phyloP scores from a whole-genome alignment of 2,329 filamentous ascomycete species.

The Xylaria sp. region DNA sequence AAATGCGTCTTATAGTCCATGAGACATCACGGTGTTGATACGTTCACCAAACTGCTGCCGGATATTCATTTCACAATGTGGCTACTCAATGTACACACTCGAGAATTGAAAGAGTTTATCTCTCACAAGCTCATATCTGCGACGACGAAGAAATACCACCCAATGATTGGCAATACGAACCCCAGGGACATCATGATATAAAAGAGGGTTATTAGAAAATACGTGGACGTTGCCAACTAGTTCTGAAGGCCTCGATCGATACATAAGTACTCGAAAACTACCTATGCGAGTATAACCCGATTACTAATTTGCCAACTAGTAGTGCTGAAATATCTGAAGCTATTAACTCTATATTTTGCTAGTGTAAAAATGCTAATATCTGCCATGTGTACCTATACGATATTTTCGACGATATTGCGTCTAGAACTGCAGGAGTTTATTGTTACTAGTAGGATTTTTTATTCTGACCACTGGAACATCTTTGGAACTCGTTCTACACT shows the following conservation, averaged over 20 bases:
- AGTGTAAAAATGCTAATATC: conserved; percentile 38
- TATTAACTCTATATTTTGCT: conserved; percentile 39
- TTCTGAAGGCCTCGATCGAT: conserved; percentile 13
- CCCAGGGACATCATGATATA: neutral
- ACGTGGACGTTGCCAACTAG: conserved; percentile 2
- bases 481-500: conserved; percentile 40
- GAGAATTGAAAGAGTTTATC: conserved; percentile 24
- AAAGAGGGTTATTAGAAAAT: conserved; percentile 20
- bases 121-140: conserved; percentile 29
- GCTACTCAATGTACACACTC: conserved; percentile 19
- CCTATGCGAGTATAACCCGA: neutral
- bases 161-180: conserved; percentile 7
- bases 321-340: conserved; percentile 39
- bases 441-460: conserved; percentile 42
- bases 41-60: too few species aligned
- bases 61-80: conserved; percentile 15
- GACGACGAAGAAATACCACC: conserved; percentile 24
- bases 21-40: too few species aligned
- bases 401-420: conserved; percentile 13
- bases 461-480: conserved; percentile 32
- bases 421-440: conserved; percentile 43
- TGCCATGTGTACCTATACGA: conserved; percentile 43
- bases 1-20: too few species aligned
- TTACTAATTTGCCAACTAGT: conserved; percentile 14
- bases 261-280: conserved; percentile 12